Conservation (phyloP, 2,329 filamentous ascomycete genomes). For the Hirsutella minnesotensis region DNA sequence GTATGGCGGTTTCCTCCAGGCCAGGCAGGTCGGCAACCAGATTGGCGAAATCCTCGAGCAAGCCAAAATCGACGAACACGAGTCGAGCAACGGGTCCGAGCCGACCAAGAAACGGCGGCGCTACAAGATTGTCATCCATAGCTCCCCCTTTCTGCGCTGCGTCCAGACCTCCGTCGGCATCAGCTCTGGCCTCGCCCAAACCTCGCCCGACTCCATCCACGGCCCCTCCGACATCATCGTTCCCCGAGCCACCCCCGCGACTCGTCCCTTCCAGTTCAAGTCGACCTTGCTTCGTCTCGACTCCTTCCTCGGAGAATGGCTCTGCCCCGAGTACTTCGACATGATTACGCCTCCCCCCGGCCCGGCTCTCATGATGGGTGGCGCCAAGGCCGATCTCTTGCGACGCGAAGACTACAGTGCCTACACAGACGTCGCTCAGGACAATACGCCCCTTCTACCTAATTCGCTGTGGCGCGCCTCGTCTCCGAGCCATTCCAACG, state of each 20-base stretch:
- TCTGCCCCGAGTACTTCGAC: slow-evolving; percentile 87
- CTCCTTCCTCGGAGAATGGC: slow-evolving; percentile 90
- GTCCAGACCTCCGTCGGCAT: slow-evolving; percentile 86
- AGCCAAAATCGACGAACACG: slow-evolving; percentile 32
- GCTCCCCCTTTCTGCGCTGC: slow-evolving; percentile 87
- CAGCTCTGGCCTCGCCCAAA: slow-evolving; percentile 67
- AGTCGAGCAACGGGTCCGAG: slow-evolving; percentile 15
- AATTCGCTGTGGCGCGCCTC: slow-evolving; percentile 22
- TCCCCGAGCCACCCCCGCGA: slow-evolving; percentile 16
- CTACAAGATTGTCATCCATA: slow-evolving; percentile 77
- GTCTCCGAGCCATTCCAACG: slow-evolving; percentile 11
- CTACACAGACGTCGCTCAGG: slow-evolving; percentile 20
- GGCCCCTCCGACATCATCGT: slow-evolving; percentile 22
- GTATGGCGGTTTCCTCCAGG: slow-evolving; percentile 87
- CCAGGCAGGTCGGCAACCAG: slow-evolving; percentile 66
- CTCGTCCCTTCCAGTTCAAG: slow-evolving; percentile 23
- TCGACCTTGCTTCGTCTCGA: slow-evolving; percentile 68
- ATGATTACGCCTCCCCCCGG: slow-evolving; percentile 80
- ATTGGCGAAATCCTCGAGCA: slow-evolving; percentile 63
- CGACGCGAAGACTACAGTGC: slow-evolving; percentile 57
- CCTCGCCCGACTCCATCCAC: slow-evolving; percentile 19
- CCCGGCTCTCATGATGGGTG: slow-evolving; percentile 76
- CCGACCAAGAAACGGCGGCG: slow-evolving; percentile 30
- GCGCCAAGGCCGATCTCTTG: slow-evolving; percentile 78
- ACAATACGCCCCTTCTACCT: slow-evolving; percentile 10